Base-by-base conservation (phyloP, 2,329 filamentous ascomycete species). In the Penicillium sp. region DNA sequence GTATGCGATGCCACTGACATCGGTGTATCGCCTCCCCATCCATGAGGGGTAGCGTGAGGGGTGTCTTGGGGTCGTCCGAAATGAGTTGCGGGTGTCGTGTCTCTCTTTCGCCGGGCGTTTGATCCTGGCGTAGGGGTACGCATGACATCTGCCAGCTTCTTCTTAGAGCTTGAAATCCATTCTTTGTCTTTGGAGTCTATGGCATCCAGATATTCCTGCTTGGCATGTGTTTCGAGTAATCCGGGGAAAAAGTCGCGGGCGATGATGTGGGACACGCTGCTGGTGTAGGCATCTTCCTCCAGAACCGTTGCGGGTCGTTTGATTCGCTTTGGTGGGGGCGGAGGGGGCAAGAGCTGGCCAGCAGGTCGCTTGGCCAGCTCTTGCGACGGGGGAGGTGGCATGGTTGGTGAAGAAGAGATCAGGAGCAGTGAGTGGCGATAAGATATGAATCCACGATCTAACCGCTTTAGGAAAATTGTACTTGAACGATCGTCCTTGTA, bases 211-310 rank as follows among this genome's bases (percentile, higher is more conserved):
- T 97, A 97, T 66, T 99, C 94, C 70, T 92, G 87, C 71, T 97
- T 92, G 0, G 88, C 88, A 65, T 96, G 87, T 13, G 87, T 87
- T 71, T 97, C 92, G 4, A 92, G 78, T 0, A 99, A 81, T 0
- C 93, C 94, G 0, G 94, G 94, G 67, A 97, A 99, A 79, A 96
- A 99, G 79, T 99, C 94, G 61, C 94, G 87, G 9, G 91, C 90
- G 59, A 99, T 96, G 69, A 99, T 97, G 63, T 94, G 88, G 0
- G 92, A 96, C 27, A 99, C 81, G 1, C 90, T 89, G 54, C 92
- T 86, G 2, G 91, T 94, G 73, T 99, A 99, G 49, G 88, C 86
- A 63, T 99, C 93, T 79, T 99, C 94, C 72, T 96, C 91, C 27
- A 99, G 83, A 27, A 97, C 86, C 58, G 88, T 89, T 58, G 88